These are phyloP conservation scores for Coemansia sp. DNA, from an alignment of 192 early-diverging fungal genomes.

Conservation along the genomic window DNA sequence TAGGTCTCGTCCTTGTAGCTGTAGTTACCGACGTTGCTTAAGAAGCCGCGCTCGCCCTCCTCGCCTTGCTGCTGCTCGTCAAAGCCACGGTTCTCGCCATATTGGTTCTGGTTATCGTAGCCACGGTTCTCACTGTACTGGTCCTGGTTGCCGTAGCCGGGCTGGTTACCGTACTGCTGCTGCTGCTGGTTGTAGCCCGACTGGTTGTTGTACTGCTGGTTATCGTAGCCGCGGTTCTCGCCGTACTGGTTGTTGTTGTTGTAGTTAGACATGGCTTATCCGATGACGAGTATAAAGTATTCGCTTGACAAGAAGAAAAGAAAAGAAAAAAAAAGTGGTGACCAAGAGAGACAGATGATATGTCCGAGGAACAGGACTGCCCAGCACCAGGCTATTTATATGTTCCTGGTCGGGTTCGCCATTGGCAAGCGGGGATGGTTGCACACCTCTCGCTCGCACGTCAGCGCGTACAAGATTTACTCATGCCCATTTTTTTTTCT, in stretches of 20 bases:
- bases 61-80: conserved; percentile 2
- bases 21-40: conserved; percentile 2
- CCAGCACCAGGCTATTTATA: conserved; percentile 4
- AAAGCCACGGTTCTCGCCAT: conserved; percentile 8
- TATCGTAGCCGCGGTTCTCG: conserved; percentile 10
- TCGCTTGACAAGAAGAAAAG: not conserved
- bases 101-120: conserved; percentile 15
- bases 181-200: conserved; percentile 15
- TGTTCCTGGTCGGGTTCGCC: not conserved
- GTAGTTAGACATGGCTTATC: conserved; percentile 13
- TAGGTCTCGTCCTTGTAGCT: conserved; percentile 12
- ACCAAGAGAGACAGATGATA: not conserved
- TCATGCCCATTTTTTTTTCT: not conserved
- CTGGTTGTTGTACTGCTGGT: conserved; percentile 12
- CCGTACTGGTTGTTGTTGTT: conserved; percentile 13
- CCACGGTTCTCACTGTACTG: conserved; percentile 10
- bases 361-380: not conserved
- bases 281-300: not conserved
- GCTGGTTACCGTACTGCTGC: conserved; percentile 7
- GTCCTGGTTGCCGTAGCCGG: conserved; percentile 13
- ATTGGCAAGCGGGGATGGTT: not conserved
- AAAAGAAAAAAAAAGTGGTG: not conserved
- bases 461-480: not conserved
- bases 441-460: not conserved
- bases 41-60: conserved; percentile 11